These are phyloP conservation scores for Hibiscus tridactylites DNA, from an alignment of 345 rosid genomes.

Conservation along the genomic window DNA sequence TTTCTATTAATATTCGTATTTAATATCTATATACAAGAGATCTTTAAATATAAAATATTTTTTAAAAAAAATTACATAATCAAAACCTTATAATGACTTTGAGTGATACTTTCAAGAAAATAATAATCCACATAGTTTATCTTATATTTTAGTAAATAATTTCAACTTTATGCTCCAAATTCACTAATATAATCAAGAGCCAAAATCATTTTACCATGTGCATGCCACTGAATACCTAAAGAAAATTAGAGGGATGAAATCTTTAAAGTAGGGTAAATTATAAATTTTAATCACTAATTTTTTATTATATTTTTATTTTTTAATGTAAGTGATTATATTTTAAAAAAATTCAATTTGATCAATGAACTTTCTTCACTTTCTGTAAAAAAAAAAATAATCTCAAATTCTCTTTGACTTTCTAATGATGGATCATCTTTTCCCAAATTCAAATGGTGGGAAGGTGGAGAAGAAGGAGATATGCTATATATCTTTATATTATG, in stretches of 20 bases:
- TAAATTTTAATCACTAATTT: too few species aligned
- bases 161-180: too few species aligned
- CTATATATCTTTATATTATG: too few species aligned
- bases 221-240: constrained; percentile 13
- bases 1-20: background rate
- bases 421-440: too few species aligned
- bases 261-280: background rate
- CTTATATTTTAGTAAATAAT: background rate
- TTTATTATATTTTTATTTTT: too few species aligned
- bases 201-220: constrained; percentile 39
- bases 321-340: too few species aligned
- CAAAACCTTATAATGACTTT: background rate
- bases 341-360: too few species aligned
- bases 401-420: too few species aligned
- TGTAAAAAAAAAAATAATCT: too few species aligned
- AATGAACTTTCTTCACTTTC: too few species aligned
- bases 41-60: background rate
- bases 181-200: constrained; percentile 4
- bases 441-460: too few species aligned
- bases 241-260: constrained; percentile 13
- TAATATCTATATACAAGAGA: background rate
- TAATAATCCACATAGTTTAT: background rate
- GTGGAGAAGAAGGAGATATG: too few species aligned
- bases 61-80: background rate
- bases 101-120: background rate